Conservation (phyloP, 495 filamentous ascomycete species). For the Penicillium alfredii region DNA sequence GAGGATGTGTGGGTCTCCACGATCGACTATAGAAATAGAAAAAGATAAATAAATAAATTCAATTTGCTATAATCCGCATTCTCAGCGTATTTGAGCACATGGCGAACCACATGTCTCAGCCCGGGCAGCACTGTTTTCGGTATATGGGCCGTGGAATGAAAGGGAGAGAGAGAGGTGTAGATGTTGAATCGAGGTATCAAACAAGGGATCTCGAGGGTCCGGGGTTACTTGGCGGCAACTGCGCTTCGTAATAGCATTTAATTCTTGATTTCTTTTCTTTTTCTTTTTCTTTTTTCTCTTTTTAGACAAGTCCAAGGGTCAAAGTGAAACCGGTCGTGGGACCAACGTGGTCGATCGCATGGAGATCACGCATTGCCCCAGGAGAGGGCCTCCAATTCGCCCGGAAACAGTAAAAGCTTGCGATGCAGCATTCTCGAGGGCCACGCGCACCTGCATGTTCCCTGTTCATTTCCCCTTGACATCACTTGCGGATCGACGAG, state of each 20-base stretch:
- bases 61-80: no score
- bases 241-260: constrained; percentile 13
- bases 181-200: not conserved
- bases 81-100: constrained; percentile 15
- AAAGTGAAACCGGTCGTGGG: constrained; percentile 26
- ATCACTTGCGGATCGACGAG: no score
- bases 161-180: constrained; percentile 7
- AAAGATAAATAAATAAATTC: no score
- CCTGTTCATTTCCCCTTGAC: not conserved
- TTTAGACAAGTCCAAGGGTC: constrained; percentile 13
- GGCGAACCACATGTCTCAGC: constrained; percentile 25
- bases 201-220: no score
- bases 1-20: constrained; percentile 5
- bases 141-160: constrained; percentile 18
- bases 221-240: constrained; percentile 15
- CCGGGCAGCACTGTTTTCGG: constrained; percentile 10
- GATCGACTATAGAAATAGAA: constrained; percentile 4
- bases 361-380: constrained; percentile 19
- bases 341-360: constrained; percentile 37
- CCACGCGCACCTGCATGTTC: not conserved
- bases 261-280: constrained; percentile 4
- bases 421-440: no score
- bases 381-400: not conserved
- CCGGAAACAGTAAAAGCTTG: no score
- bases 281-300: not conserved